Evolutionary conservation across 75 land plant genomes (phyloP).

Genomic region (Isoetes taiwanensis): DNA sequence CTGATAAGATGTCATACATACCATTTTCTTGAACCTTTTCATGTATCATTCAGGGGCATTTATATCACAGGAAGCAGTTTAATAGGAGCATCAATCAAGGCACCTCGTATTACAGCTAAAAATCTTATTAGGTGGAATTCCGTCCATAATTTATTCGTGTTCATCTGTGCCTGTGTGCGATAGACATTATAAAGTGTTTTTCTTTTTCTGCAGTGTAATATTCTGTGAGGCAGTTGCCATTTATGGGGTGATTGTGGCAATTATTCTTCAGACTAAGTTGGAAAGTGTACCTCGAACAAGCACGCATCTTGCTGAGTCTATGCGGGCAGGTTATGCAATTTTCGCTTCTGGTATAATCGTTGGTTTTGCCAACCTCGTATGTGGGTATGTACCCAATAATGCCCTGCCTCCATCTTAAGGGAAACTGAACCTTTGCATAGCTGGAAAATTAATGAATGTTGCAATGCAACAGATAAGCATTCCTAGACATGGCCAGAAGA

Average conservation of each 20-base stretch:
- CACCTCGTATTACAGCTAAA: conserved; percentile 93
- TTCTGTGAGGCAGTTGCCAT: conserved; percentile 71
- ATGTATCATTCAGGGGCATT: conserved; percentile 77
- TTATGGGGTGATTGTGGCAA: conserved; percentile 99
- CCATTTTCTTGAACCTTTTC: no score
- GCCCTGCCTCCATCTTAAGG: no score
- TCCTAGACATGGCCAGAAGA: no score
- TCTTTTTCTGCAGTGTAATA: conserved; percentile 36
- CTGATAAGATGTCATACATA: no score
- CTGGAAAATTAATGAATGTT: no score
- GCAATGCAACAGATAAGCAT: no score
- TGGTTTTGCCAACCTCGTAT: conserved; percentile 90
- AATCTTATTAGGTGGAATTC: conserved; percentile 76
- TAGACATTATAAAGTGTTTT: not conserved
- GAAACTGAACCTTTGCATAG: no score
- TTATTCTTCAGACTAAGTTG: conserved; percentile 89
- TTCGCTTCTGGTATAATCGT: conserved; percentile 97
- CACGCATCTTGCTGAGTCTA: conserved; percentile 56
- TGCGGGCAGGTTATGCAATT: conserved; percentile 90
- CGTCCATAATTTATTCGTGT: not conserved
- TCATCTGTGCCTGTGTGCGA: not conserved
- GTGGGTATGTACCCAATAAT: no score
- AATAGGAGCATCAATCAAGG: conserved; percentile 93
- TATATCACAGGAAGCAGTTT: conserved; percentile 93
- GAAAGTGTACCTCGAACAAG: conserved; percentile 55